phyloP scores from a whole-genome alignment of 208 protist species.

The Leishmania amazonensis region DNA sequence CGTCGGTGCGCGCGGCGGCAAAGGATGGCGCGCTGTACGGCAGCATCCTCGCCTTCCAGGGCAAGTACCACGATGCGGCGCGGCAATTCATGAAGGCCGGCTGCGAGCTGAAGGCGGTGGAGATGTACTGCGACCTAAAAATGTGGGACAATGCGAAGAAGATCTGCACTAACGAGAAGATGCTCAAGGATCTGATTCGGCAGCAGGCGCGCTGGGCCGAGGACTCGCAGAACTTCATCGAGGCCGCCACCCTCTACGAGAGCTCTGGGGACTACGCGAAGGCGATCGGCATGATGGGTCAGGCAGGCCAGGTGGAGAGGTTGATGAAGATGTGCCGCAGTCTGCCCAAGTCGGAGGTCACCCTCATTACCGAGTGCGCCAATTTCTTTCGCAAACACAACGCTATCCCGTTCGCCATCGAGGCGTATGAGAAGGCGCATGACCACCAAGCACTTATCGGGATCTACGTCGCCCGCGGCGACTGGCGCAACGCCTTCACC shows the following conservation, averaged over 20 bases:
- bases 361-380: conserved; percentile 83
- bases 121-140: conserved; percentile 96
- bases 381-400: conserved; percentile 86
- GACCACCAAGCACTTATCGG: conserved; percentile 88
- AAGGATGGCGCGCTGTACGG: conserved; percentile 72
- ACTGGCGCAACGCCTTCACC: conserved; percentile 93
- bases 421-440: conserved; percentile 91
- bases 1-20: neutral
- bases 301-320: conserved; percentile 81
- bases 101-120: conserved; percentile 80
- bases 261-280: conserved; percentile 84
- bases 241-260: conserved; percentile 90
- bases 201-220: conserved; percentile 94
- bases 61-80: conserved; percentile 93
- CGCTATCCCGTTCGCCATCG: conserved; percentile 80
- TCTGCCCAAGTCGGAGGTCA: conserved; percentile 84
- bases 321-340: conserved; percentile 87
- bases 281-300: conserved; percentile 90
- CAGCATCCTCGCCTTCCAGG: conserved; percentile 94
- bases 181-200: conserved; percentile 90
- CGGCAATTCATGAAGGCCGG: conserved; percentile 86
- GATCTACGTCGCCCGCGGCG: conserved; percentile 85
- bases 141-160: conserved; percentile 93
- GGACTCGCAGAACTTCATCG: conserved; percentile 90
- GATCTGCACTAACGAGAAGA: conserved; percentile 87